Conservation (phyloP, 1,284 basidiomycete species). For the Pholiota adiposa region DNA sequence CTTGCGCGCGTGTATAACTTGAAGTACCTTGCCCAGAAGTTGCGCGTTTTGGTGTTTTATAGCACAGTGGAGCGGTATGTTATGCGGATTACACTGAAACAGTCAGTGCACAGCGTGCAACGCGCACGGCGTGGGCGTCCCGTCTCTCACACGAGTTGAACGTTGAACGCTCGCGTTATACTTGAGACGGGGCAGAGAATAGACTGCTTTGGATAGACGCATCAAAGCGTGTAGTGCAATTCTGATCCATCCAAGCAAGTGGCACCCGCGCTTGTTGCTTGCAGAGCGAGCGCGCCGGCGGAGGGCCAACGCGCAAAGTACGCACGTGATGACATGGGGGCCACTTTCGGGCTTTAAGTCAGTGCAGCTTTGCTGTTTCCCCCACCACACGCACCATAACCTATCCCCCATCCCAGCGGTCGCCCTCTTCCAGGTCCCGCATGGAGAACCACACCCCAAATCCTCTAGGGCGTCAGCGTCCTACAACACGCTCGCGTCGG, state of each 20-base stretch:
- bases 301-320: neutral
- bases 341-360: slow-evolving; percentile 16
- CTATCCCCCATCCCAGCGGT: slow-evolving; percentile 15
- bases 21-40: neutral
- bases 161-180: neutral
- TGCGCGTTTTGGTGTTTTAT: no score
- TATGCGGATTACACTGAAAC: no score
- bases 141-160: neutral
- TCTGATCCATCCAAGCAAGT: neutral
- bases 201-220: neutral
- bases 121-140: neutral
- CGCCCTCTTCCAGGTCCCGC: slow-evolving; percentile 16
- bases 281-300: neutral
- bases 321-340: slow-evolving; percentile 8
- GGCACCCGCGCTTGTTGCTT: neutral
- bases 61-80: no score
- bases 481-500: slow-evolving; percentile 20
- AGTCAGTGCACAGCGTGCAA: neutral
- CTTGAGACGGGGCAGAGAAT: neutral
- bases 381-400: slow-evolving; percentile 14
- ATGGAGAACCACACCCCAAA: slow-evolving; percentile 33
- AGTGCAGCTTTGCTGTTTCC: slow-evolving; percentile 18
- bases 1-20: neutral
- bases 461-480: slow-evolving; percentile 2
- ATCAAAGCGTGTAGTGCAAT: neutral